Evolutionary conservation across 2,329 filamentous ascomycete genomes (phyloP).

Genomic region (Fusarium chuoi): DNA sequence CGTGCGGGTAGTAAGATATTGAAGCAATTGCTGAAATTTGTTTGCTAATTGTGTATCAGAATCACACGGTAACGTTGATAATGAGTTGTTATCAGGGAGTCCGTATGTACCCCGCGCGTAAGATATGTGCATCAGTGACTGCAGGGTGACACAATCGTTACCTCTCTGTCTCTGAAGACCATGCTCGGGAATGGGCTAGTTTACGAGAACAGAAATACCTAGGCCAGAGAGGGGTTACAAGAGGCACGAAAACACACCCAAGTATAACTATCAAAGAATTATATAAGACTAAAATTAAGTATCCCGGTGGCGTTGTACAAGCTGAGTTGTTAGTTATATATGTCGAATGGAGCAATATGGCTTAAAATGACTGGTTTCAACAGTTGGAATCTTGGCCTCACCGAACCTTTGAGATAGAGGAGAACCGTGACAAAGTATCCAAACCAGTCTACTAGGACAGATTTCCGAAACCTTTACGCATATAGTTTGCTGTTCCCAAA

Average conservation of each 20-base stretch:
- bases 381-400: neutral
- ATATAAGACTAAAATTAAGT: neutral
- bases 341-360: neutral
- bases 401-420: neutral
- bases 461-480: neutral
- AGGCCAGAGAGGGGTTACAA: neutral
- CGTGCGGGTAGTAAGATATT: neutral
- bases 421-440: neutral
- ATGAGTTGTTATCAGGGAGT: neutral
- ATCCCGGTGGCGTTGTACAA: neutral
- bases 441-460: neutral
- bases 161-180: neutral
- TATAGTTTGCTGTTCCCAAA: neutral
- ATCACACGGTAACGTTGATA: neutral
- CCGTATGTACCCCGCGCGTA: constrained; percentile 25
- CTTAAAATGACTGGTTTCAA: neutral
- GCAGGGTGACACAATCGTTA: constrained; percentile 20
- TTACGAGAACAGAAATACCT: neutral
- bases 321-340: neutral
- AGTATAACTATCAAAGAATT: neutral
- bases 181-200: neutral
- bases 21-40: neutral
- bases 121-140: constrained; percentile 6
- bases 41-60: neutral
- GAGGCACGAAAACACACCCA: neutral